Evolutionary conservation across 1,139 yeast species (phyloP), one percentile per base, ranked within the genome.

Genomic region (Pichia sp.): DNA sequence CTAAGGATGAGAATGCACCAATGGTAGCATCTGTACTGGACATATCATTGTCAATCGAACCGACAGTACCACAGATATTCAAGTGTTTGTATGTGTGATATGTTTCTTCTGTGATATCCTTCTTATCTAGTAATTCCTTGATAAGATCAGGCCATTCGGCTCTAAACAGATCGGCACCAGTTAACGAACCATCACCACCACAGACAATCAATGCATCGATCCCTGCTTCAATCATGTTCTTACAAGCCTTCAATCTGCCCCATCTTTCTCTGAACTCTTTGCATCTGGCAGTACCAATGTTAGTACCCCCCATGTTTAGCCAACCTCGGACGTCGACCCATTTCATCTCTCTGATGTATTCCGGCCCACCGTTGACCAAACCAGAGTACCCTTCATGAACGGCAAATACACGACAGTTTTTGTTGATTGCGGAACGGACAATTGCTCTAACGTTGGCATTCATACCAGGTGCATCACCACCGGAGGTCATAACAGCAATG

Each of bases 381-480:
- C 95, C 95, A 61, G 84, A 84, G 71, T 87, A 87, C 57, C 95
- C 95, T 72, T 87, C 95, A 68, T 79, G 82, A 33, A 87, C 77
- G 3, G 87, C 91, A 67, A 75, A 87, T 1, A 86, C 87, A 62
- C 83, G 86, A 67, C 92, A 85, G 12, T 85, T 88, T 59, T 79
- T 74, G 71, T 75, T 83, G 60, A 87, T 84, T 54, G 88, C 87
- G 0, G 92, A 81, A 63, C 95, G 75, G 8, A 86, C 87, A 52
- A 87, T 89, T 1, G 93, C 92, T 61, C 93, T 76, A 9, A 87
- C 93, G 31, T 83, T 85, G 6, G 93, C 89, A 67, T 85, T 85
- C 95, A 87, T 87, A 63, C 95, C 95, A 20, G 89, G 93, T 49
- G 93, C 86, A 68, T 87, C 95, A 66, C 95, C 95, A 60, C 95